phyloP scores from a whole-genome alignment of 1,284 basidiomycete genomes.

The Hypsizygus ulmarius region DNA sequence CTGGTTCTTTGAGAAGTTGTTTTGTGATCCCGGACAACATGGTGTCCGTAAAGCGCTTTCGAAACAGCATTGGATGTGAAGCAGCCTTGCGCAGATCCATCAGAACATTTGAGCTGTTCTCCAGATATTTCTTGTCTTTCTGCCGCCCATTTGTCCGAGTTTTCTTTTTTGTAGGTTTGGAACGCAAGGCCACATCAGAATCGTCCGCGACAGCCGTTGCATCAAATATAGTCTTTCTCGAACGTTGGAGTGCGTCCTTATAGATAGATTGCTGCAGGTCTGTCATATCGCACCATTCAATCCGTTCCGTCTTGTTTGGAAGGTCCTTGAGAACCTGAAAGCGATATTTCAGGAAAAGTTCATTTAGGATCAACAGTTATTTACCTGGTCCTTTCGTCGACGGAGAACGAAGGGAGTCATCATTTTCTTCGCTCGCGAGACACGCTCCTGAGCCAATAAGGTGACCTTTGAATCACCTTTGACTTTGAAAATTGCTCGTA shows the following conservation, averaged over 20 bases:
- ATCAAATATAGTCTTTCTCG: conserved; percentile 79
- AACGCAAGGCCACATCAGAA: conserved; percentile 34
- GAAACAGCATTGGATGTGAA: conserved; percentile 94
- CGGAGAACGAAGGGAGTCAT: conserved; percentile 98
- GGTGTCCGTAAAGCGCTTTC: conserved; percentile 79
- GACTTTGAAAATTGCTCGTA: conserved; percentile 96
- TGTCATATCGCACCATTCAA: conserved; percentile 96
- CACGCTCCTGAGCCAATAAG: conserved; percentile 85
- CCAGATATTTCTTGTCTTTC: conserved; percentile 70
- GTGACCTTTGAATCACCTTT: conserved; percentile 86
- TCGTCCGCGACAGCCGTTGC: conserved; percentile 32
- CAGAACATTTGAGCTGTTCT: conserved; percentile 85
- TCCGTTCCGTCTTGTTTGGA: conserved; percentile 87
- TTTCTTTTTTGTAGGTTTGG: conserved; percentile 46
- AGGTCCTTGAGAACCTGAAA: conserved; percentile 86
- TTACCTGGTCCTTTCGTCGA: conserved; percentile 87
- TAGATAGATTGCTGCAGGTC: conserved; percentile 82
- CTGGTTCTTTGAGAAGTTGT: conserved; percentile 86
- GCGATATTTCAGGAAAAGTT: conserved; percentile 3
- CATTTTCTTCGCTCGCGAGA: conserved; percentile 96
- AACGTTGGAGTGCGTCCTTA: conserved; percentile 79
- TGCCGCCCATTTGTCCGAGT: conserved; percentile 39
- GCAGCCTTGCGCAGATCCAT: conserved; percentile 97
- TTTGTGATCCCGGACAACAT: conserved; percentile 76
- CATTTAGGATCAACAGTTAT: conserved; percentile 5